Evolutionary conservation across 1,284 basidiomycete species (phyloP).

Genomic region (Rhodotorula sp.): DNA sequence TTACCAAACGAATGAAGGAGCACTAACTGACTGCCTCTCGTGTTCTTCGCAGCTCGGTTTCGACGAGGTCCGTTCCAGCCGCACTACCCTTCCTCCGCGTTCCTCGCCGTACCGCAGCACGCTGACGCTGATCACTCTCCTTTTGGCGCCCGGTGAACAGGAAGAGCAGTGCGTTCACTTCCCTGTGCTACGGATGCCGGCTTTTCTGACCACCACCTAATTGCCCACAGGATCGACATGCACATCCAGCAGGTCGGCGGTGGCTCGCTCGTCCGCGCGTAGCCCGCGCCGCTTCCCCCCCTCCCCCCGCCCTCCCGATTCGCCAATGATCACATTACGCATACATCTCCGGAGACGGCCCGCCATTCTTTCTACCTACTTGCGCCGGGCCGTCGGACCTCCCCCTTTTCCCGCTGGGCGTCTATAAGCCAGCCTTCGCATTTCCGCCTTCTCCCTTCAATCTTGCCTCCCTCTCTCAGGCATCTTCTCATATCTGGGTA

Average conservation of each 20-base stretch:
- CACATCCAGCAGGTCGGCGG: constrained; percentile 11
- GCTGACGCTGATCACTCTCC: not conserved
- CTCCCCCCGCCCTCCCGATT: not conserved
- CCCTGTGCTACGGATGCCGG: too few species aligned
- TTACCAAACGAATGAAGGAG: too few species aligned
- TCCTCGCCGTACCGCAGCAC: too few species aligned
- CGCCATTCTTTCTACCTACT: too few species aligned
- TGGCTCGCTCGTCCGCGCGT: not conserved
- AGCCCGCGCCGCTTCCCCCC: not conserved
- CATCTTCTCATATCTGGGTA: not conserved
- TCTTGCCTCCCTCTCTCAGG: too few species aligned
- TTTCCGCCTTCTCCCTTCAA: not conserved
- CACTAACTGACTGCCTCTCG: too few species aligned
- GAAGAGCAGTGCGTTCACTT: not conserved
- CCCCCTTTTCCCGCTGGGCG: too few species aligned
- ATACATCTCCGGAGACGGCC: too few species aligned
- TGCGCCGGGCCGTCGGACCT: too few species aligned
- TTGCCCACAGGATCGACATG: constrained; percentile 10
- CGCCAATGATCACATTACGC: too few species aligned
- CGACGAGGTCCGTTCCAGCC: constrained; percentile 9
- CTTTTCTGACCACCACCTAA: not conserved
- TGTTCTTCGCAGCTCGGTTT: constrained; percentile 14
- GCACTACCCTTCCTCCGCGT: too few species aligned
- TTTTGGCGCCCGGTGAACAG: not conserved
- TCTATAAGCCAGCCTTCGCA: not conserved